Conservation (phyloP, 2,329 filamentous ascomycete genomes). For the Apiospora rasikravindrae region DNA sequence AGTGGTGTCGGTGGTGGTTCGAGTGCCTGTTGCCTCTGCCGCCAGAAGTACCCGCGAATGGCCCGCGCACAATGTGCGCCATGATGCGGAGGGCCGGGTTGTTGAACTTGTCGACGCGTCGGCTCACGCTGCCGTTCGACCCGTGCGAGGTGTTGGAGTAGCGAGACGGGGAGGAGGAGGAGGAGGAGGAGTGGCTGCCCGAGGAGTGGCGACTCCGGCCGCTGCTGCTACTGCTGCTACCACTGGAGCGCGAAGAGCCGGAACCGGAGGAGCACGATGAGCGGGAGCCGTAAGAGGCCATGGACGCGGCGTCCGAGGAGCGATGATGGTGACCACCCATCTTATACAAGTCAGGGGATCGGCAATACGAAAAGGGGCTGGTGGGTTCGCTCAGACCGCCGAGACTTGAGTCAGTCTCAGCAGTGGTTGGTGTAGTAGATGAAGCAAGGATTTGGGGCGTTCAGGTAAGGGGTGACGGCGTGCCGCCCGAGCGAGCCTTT, state of each 20-base stretch:
- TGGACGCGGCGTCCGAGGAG: neutral
- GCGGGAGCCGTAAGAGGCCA: neutral
- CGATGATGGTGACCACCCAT: constrained; percentile 2
- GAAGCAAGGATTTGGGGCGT: neutral
- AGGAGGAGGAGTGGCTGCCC: neutral
- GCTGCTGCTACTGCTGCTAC: neutral
- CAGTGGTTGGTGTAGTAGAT: neutral
- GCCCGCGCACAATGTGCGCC: constrained; percentile 38
- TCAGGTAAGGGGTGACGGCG: neutral
- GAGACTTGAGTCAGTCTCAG: neutral
- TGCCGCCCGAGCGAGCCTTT: neutral
- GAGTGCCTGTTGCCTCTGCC: neutral
- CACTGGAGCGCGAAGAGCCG: neutral
- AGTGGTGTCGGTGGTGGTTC: neutral
- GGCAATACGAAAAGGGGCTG: neutral
- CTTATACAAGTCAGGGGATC: neutral
- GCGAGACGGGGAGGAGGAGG: constrained; percentile 12
- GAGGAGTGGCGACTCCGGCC: constrained; percentile 1
- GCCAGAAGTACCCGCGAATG: constrained; percentile 29
- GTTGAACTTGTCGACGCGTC: constrained; percentile 32
- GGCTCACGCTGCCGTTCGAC: constrained; percentile 32
- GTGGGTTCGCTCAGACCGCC: neutral
- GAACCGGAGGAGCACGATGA: neutral
- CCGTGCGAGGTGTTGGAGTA: neutral
- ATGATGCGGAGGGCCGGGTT: constrained; percentile 32